Evolutionary conservation across 176 grass and related monocot genomes (phyloP).

Genomic region (Aegilops tauschii): DNA sequence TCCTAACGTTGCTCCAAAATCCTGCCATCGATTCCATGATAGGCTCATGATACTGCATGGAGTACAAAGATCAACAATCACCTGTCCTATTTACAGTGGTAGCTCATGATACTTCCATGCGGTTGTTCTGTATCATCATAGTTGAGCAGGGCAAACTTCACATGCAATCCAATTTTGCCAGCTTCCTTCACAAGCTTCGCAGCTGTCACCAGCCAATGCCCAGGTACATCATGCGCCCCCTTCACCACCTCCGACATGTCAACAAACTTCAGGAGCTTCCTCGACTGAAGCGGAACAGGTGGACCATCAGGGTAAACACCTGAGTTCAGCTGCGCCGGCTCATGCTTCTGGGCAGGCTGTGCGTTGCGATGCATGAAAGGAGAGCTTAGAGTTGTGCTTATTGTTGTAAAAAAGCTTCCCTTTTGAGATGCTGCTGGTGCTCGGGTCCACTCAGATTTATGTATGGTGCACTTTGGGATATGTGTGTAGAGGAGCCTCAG

Average conservation of each 20-base stretch:
- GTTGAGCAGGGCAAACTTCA: constrained; percentile 77
- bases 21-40: constrained; percentile 25
- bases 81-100: constrained; percentile 4
- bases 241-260: constrained; percentile 87
- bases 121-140: constrained; percentile 40
- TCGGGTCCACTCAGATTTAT: constrained; percentile 62
- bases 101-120: constrained; percentile 12
- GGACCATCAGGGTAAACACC: constrained; percentile 92
- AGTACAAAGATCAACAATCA: background rate
- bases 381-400: constrained; percentile 85
- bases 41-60: constrained; percentile 9
- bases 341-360: constrained; percentile 42
- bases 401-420: constrained; percentile 83
- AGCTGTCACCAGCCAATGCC: constrained; percentile 80
- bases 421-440: constrained; percentile 73
- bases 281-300: constrained; percentile 74
- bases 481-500: constrained; percentile 75
- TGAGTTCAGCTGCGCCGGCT: constrained; percentile 82
- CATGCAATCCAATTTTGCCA: constrained; percentile 69
- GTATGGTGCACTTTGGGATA: constrained; percentile 71
- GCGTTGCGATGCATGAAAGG: constrained; percentile 59
- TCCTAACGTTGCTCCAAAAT: constrained; percentile 31
- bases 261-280: constrained; percentile 88
- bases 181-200: constrained; percentile 68
- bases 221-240: constrained; percentile 78